Base-by-base conservation (phyloP, 1,139 yeast genomes). In the Geotrichum cucujoidarum region DNA sequence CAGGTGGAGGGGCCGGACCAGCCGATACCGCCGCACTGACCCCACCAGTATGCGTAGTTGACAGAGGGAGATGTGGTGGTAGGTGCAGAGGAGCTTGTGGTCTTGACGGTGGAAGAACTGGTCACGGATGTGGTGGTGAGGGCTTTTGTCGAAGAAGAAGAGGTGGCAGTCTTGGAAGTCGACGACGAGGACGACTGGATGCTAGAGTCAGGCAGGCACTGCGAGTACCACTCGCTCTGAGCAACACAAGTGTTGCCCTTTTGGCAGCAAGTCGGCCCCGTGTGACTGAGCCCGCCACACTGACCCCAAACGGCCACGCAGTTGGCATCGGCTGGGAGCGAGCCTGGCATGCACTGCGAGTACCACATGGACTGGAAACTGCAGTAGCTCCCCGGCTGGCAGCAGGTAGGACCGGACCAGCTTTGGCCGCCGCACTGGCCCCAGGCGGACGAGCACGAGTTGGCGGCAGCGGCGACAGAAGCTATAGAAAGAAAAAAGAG, bases 1-100 rank as follows among this genome's bases (percentile, higher is more conserved):
- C 52, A 49, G 42, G 51, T 47, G 29, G 47, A 47, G 7, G 48
- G 18, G 4, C 52, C 52, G 3, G 30, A 17, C 50, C 49, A 49
- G 14, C 49, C 43, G n/a, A 21, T 47, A 10, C 52, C 52, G 13
- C 52, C 52, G 17, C 52, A 49, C 20, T 49, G 52, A 14, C 51
- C 52, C 29, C 41, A 47, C 49, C 49, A 40, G 30, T 43, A 45
- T 18, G 44, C 48, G 21, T 51, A 49, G 22, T 14, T 3, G 8
- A 7, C 22, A 16, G 32, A 7, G 14, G 21, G 11, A 14, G 42
- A 25, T 2, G 38, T 4, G n/a, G 27, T 8, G 3, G 38, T 4
- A 4, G 37, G 6, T 18, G 24, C 10, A 18, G 37, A 4, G 5
- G 37, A 33, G 8, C 21, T 13, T 14, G 38, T 20, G 31, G 43